A percentile compares a stretch with the other conserved stretches of the same genome.
Evolutionary conservation across 495 filamentous ascomycete species (phyloP).

Genomic region (Hyaloscypha finlandica): DNA sequence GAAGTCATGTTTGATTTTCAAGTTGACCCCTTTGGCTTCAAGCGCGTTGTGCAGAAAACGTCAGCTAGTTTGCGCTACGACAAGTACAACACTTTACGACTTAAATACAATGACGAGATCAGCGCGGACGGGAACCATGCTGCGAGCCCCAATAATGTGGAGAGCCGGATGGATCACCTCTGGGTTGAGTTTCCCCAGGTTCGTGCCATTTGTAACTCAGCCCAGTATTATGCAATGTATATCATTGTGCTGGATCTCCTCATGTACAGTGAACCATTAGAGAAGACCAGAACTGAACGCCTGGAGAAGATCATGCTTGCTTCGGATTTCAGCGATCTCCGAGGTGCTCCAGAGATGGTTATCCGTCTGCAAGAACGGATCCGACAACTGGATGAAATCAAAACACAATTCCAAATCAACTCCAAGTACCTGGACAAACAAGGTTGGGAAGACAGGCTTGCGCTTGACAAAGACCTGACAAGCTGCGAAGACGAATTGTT

Average conservation of each 20-base stretch:
- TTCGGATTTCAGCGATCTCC: constrained; percentile 98
- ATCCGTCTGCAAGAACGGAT: constrained; percentile 87
- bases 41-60: constrained; percentile 89
- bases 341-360: constrained; percentile 92
- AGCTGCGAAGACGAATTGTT: constrained; percentile 96
- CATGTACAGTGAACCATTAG: constrained; percentile 91
- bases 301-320: constrained; percentile 98
- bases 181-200: constrained; percentile 96
- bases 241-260: constrained; percentile 94
- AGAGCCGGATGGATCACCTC: constrained; percentile 88
- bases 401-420: constrained; percentile 91
- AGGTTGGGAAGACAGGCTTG: constrained; percentile 86
- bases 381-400: constrained; percentile 94
- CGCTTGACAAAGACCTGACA: constrained; percentile 83
- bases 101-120: constrained; percentile 97
- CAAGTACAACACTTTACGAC: constrained; percentile 94
- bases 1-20: constrained; percentile 98
- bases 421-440: constrained; percentile 83
- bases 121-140: constrained; percentile 49
- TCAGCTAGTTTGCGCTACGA: constrained; percentile 93
- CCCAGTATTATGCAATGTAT: constrained; percentile 95
- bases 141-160: constrained; percentile 54
- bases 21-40: constrained; percentile 90
- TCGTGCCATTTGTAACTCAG: constrained; percentile 89
- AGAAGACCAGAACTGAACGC: constrained; percentile 91